A percentile compares a stretch with the other conserved stretches of the same genome.
These are phyloP conservation scores for Nematocida major DNA, from an alignment of 371 early-diverging fungal genomes.

Conservation along the genomic window DNA sequence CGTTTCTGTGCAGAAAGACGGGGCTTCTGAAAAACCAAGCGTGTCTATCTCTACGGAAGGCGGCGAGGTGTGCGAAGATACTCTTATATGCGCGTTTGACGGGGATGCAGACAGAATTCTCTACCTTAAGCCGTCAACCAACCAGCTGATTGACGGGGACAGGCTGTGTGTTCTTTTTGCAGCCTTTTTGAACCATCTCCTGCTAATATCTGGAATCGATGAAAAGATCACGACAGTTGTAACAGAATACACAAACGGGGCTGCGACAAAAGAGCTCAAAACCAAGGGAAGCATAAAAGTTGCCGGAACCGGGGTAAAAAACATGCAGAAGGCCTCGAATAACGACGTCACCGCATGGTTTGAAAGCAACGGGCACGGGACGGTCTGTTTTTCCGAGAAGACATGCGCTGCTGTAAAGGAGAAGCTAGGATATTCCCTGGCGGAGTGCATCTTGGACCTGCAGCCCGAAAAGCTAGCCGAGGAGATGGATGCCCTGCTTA, in stretches of 20 bases:
- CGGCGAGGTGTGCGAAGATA: conserved; percentile 63
- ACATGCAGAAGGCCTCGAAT: conserved; percentile 88
- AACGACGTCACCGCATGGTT: conserved; percentile 97
- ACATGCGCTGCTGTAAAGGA: background rate
- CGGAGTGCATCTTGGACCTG: background rate
- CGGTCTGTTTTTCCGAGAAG: conserved; percentile 73
- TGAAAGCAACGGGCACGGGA: conserved; percentile 99
- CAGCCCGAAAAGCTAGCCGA: background rate
- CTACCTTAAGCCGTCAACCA: conserved; percentile 70
- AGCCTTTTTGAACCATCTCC: conserved; percentile 44
- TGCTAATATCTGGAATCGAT: conserved; percentile 7
- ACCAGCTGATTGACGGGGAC: conserved; percentile 60
- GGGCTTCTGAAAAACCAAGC: background rate
- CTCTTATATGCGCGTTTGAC: conserved; percentile 70
- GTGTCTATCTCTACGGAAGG: conserved; percentile 27
- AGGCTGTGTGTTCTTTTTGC: conserved; percentile 52
- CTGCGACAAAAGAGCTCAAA: conserved; percentile 46
- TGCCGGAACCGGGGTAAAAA: conserved; percentile 94
- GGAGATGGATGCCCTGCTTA: conserved; percentile 12
- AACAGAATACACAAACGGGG: conserved; percentile 60
- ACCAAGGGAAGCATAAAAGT: conserved; percentile 45
- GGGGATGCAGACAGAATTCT: conserved; percentile 98
- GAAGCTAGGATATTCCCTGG: background rate
- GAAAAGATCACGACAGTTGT: conserved; percentile 54
- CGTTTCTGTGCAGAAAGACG: background rate